Evolutionary conservation across 495 filamentous ascomycete genomes (phyloP).

Genomic region (Penicillium robsamsonii): DNA sequence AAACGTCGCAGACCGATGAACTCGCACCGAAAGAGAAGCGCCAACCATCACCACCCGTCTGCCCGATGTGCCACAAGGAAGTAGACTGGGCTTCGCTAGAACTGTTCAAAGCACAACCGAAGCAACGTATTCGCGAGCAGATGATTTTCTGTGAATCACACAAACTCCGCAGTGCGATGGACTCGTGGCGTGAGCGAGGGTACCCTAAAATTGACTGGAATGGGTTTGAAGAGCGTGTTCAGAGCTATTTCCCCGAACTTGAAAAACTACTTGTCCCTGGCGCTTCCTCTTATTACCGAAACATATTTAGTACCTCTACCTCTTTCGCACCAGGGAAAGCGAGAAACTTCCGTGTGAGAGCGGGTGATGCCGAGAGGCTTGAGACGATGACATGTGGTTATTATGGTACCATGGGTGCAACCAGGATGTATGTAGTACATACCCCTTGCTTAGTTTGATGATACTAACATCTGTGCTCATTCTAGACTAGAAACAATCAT

Average conservation of each 20-base stretch:
- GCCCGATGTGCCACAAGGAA: conserved; percentile 66
- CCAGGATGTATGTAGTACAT: conserved; percentile 51
- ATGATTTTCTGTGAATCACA: conserved; percentile 71
- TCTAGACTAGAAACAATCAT: conserved; percentile 63
- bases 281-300: conserved; percentile 58
- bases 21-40: background rate
- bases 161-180: conserved; percentile 54
- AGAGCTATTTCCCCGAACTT: conserved; percentile 53
- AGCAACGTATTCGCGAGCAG: conserved; percentile 61
- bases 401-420: conserved; percentile 77
- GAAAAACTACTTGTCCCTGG: conserved; percentile 57
- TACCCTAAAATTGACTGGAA: conserved; percentile 84
- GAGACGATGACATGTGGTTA: conserved; percentile 67
- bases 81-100: conserved; percentile 55
- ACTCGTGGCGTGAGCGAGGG: conserved; percentile 58
- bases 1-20: background rate
- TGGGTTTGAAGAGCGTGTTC: conserved; percentile 60
- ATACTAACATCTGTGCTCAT: conserved; percentile 7
- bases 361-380: conserved; percentile 34
- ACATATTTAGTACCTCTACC: conserved; percentile 56
- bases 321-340: conserved; percentile 59
- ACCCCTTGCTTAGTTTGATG: background rate
- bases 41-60: conserved; percentile 26
- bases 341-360: conserved; percentile 54
- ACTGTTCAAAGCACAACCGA: conserved; percentile 43